Conservation (phyloP, 352 stramenopile genomes). For the Phytophthora agathidicida region DNA sequence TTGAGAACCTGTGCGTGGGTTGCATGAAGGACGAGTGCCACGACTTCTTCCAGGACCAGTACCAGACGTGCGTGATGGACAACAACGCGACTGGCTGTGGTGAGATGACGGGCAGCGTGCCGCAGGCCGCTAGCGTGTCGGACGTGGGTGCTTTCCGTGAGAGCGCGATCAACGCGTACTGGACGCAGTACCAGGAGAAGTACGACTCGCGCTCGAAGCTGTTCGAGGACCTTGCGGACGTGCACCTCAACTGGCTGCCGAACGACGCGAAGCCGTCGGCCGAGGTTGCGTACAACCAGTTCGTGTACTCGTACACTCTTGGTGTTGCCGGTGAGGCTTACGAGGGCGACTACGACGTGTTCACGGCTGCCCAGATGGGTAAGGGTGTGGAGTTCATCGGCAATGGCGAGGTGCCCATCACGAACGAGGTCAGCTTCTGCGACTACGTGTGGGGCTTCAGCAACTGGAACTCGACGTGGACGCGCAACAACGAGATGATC, state of each 20-base stretch:
- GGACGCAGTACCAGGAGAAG: too few relatives aligned
- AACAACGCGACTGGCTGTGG: slow-evolving; percentile 51
- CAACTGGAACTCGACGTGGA: slow-evolving; percentile 70
- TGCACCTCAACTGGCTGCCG: slow-evolving; percentile 50
- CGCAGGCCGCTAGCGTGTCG: slow-evolving; percentile 29
- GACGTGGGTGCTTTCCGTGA: too few relatives aligned
- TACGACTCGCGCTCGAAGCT: slow-evolving; percentile 46
- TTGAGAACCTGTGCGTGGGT: slow-evolving; percentile 57
- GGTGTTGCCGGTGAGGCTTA: slow-evolving; percentile 23
- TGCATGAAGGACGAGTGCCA: slow-evolving; percentile 59
- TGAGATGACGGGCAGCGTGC: slow-evolving; percentile 53
- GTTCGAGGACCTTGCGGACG: slow-evolving; percentile 51
- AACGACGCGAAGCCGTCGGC: slow-evolving; percentile 33
- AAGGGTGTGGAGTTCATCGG: slow-evolving; percentile 53
- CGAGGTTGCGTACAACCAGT: slow-evolving; percentile 51
- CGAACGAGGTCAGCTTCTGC: slow-evolving; percentile 63
- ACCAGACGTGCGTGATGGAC: slow-evolving; percentile 41
- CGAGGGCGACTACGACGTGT: slow-evolving; percentile 36
- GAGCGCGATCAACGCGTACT: too few relatives aligned
- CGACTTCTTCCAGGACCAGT: slow-evolving; percentile 47
- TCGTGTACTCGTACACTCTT: slow-evolving; percentile 54
- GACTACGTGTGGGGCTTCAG: slow-evolving; percentile 59
- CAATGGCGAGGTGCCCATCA: slow-evolving; percentile 53
- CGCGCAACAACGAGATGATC: slow-evolving; percentile 51
- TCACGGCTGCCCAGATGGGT: slow-evolving; percentile 38